Conservation (phyloP, 345 rosid species). For the Pistacia atlantica region DNA sequence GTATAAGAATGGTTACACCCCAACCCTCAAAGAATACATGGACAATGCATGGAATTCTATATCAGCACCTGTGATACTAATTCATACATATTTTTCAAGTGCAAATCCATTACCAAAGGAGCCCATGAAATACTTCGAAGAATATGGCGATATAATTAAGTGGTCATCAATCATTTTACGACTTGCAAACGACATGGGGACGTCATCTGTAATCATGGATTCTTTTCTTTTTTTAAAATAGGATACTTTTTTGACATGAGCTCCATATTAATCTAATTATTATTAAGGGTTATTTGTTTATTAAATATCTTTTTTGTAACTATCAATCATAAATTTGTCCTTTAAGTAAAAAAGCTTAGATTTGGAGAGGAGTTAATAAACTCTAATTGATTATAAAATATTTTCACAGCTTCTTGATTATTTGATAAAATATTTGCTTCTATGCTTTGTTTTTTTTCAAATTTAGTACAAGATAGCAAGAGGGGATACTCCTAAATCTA, state of each 20-base stretch:
- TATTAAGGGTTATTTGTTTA: too few relatives aligned
- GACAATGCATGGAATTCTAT: slow-evolving; percentile 41
- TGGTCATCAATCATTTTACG: slow-evolving; percentile 38
- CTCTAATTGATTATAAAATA: too few relatives aligned
- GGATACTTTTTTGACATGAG: too few relatives aligned
- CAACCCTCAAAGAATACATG: slow-evolving; percentile 41
- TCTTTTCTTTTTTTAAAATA: too few relatives aligned
- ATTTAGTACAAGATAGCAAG: slow-evolving; percentile 34
- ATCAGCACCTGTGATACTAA: slow-evolving; percentile 22
- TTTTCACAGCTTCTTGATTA: neutral
- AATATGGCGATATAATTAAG: slow-evolving; percentile 13
- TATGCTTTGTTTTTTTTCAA: neutral
- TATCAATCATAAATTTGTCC: too few relatives aligned
- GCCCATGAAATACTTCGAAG: slow-evolving; percentile 10
- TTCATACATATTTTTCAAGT: slow-evolving; percentile 21
- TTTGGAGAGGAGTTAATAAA: too few relatives aligned
- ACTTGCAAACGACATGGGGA: slow-evolving; percentile 42
- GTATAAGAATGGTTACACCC: slow-evolving; percentile 34
- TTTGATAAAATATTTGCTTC: neutral
- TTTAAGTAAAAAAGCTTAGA: too few relatives aligned
- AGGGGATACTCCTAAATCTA: slow-evolving; percentile 36
- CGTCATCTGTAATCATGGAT: slow-evolving; percentile 32
- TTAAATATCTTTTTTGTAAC: too few relatives aligned
- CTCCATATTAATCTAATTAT: too few relatives aligned
- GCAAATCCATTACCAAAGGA: slow-evolving; percentile 24